Evolutionary conservation across 2,329 filamentous ascomycete species (phyloP).

Genomic region (Cryphonectria nitschkei): DNA sequence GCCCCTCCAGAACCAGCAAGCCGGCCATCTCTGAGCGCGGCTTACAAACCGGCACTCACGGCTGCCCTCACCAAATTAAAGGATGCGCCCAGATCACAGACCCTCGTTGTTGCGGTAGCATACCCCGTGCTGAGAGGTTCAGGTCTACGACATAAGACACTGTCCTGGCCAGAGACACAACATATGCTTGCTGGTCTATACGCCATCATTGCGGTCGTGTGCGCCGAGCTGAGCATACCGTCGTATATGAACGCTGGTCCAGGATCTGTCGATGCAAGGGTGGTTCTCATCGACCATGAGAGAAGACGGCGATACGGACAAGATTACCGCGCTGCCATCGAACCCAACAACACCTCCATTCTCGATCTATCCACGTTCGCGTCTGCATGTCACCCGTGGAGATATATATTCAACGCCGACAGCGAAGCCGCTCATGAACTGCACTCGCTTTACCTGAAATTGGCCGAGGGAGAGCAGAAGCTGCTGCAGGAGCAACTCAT

Average conservation of each 20-base stretch:
- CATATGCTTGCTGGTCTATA: slow-evolving; percentile 78
- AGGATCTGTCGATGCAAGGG: slow-evolving; percentile 74
- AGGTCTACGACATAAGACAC: slow-evolving; percentile 52
- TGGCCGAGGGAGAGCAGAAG: slow-evolving; percentile 51
- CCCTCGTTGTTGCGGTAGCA: slow-evolving; percentile 61
- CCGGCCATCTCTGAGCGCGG: slow-evolving; percentile 55
- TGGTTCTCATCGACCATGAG: slow-evolving; percentile 72
- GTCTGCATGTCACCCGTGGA: slow-evolving; percentile 62
- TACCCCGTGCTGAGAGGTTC: slow-evolving; percentile 62
- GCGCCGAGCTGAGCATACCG: slow-evolving; percentile 62
- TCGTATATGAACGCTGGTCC: slow-evolving; percentile 62
- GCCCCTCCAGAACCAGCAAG: slow-evolving; percentile 61
- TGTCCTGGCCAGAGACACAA: slow-evolving; percentile 71
- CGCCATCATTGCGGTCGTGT: slow-evolving; percentile 74
- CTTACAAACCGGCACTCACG: slow-evolving; percentile 63
- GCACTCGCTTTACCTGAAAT: slow-evolving; percentile 51
- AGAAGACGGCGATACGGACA: slow-evolving; percentile 37
- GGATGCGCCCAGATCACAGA: slow-evolving; percentile 40
- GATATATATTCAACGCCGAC: slow-evolving; percentile 66
- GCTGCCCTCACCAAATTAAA: slow-evolving; percentile 56
- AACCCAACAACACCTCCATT: slow-evolving; percentile 51
- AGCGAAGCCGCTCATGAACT: slow-evolving; percentile 66
- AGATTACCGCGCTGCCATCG: slow-evolving; percentile 43
- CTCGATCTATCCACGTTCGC: slow-evolving; percentile 57
- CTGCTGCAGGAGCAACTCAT: slow-evolving; percentile 56